Conservation (phyloP, 2,329 filamentous ascomycete genomes). For the Leptographium wingfieldii region DNA sequence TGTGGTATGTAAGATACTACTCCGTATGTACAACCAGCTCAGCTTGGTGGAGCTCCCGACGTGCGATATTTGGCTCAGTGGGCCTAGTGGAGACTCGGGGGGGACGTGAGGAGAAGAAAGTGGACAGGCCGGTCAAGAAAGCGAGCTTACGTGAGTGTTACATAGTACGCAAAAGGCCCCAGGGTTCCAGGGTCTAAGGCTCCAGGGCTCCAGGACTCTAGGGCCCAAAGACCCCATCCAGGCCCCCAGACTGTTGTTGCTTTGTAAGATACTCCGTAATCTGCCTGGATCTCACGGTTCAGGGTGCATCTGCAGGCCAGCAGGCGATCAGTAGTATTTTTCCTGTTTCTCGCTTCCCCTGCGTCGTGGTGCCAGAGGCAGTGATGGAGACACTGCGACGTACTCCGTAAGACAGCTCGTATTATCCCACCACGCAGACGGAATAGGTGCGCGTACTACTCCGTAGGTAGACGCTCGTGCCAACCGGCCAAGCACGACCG, state of each 20-base stretch:
- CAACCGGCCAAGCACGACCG: background rate
- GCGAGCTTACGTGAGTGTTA: background rate
- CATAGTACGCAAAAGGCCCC: background rate
- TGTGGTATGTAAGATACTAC: too few species aligned
- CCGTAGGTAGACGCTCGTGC: background rate
- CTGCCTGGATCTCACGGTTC: too few species aligned
- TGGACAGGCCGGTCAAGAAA: background rate
- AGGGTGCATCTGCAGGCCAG: too few species aligned
- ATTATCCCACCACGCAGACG: background rate
- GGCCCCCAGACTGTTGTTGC: too few species aligned
- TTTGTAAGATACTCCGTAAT: too few species aligned
- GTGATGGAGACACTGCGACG: background rate
- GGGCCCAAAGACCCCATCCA: too few species aligned
- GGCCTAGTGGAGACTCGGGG: background rate
- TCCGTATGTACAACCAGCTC: background rate
- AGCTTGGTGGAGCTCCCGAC: background rate
- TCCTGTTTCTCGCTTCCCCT: background rate
- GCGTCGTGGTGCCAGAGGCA: background rate
- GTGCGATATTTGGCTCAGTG: background rate
- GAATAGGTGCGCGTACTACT: too few species aligned
- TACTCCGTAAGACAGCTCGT: background rate
- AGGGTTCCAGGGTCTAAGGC: background rate
- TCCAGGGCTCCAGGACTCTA: too few species aligned
- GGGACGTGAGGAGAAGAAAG: background rate
- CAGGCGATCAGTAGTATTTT: too few species aligned